Evolutionary conservation across 176 grass and related monocot genomes (phyloP), one percentile per base, ranked within the genome.

Genomic region (Leersia perrieri): DNA sequence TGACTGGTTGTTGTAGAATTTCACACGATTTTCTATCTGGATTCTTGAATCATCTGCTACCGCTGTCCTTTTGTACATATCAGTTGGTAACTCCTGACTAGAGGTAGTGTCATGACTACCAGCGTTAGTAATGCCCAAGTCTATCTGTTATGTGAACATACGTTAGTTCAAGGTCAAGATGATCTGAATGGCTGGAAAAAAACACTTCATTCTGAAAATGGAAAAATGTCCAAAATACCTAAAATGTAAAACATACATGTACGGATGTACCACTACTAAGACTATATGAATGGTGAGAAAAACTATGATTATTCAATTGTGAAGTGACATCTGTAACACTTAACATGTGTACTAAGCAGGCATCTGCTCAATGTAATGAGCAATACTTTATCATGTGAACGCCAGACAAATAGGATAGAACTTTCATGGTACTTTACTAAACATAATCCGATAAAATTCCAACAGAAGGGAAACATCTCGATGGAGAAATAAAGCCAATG

Each of bases 91-190:
- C 73, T 91, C 89, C 87, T 82, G 82, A 76, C 89, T 89, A 68
- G 92, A 91, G 57, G 83, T 83, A 57, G 87, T 90, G 80, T 87
- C 92, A 72, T 89, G 84, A 82, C 78, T 87, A 32, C 73, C 87
- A 87, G 33, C 55, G 67, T 84, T 87, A 76, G 87, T 83, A 67
- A 35, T 47, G 68, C 63, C 73, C 22, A 84, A 85, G 58, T 60
- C 85, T 76, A 83, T 87, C 92, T 94, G 74, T 33, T 16, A 63
- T 38, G 30, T 2, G 53, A 85, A 70, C 47, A 67, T 58, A 62
- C 22, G 63, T 69, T 69, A 72, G 32, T 30, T 73, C 22, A 73
- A 74, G 16, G 31, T 33, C 22, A 80, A 76, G 66, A 78, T 23
- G 18, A 7, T 66, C 34, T 22, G 23, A 58, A 32, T 5, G 9